These are phyloP conservation scores for Celoporthe dispersa DNA, from an alignment of 2,329 filamentous ascomycete species.

Conservation along the genomic window DNA sequence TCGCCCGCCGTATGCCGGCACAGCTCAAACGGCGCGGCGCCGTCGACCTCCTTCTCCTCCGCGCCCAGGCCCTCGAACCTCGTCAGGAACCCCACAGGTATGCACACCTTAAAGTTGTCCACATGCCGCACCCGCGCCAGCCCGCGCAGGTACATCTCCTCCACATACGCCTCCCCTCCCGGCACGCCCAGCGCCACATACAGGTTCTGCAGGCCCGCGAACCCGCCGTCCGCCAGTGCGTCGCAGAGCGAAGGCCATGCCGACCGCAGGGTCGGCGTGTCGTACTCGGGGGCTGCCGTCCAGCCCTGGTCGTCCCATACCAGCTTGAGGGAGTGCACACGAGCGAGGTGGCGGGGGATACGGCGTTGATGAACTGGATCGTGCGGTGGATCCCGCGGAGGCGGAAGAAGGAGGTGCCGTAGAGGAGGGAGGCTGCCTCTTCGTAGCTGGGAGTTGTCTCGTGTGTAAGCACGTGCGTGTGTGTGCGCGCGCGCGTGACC, in stretches of 20 bases:
- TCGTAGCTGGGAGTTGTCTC: conserved; percentile 22
- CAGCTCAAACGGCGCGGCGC: conserved; percentile 16
- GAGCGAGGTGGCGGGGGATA: conserved; percentile 22
- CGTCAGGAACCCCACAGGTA: conserved; percentile 26
- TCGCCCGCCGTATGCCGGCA: conserved; percentile 29
- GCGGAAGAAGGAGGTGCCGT: conserved; percentile 29
- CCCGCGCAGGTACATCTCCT: conserved; percentile 25
- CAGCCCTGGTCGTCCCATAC: conserved; percentile 31
- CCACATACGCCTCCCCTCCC: conserved; percentile 17
- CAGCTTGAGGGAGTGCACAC: conserved; percentile 29
- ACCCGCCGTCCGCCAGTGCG: conserved; percentile 21
- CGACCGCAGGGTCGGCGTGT: conserved; percentile 24
- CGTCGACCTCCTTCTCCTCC: background rate
- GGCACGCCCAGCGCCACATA: conserved; percentile 28
- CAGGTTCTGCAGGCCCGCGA: conserved; percentile 25
- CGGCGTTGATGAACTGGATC: conserved; percentile 27
- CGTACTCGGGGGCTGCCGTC: conserved; percentile 22
- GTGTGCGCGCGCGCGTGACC: background rate
- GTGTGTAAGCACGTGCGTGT: background rate
- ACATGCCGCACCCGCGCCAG: conserved; percentile 19
- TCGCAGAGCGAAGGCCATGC: conserved; percentile 28
- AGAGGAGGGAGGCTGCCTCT: conserved; percentile 25
- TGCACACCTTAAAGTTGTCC: conserved; percentile 28
- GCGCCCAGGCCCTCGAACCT: conserved; percentile 17
- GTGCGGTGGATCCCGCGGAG: conserved; percentile 29